Conservation (phyloP, 768 basidiomycete genomes). For the Kwoniella heveanensis region DNA sequence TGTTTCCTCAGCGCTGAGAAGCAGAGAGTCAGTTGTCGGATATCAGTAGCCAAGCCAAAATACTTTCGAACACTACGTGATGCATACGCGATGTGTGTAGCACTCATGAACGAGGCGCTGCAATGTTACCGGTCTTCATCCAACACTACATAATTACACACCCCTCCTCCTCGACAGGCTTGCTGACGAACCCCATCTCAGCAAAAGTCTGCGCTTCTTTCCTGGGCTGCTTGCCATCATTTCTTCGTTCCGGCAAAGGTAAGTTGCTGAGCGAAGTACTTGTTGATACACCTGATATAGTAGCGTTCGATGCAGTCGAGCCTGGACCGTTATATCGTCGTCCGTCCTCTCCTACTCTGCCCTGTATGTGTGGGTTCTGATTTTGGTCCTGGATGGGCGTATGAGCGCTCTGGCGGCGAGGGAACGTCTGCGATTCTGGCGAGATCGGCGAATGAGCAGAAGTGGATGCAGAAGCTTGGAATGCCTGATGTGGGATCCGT, state of each 20-base stretch:
- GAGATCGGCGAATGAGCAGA: background rate
- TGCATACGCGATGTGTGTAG: too few species aligned
- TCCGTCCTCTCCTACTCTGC: background rate
- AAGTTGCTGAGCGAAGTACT: slow-evolving; percentile 15
- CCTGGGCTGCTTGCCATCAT: slow-evolving; percentile 20
- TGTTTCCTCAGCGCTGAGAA: too few species aligned
- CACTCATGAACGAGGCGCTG: too few species aligned
- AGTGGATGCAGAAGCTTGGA: background rate
- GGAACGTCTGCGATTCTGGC: slow-evolving; percentile 16
- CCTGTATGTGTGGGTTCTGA: background rate
- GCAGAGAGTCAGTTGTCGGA: too few species aligned
- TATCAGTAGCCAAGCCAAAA: too few species aligned
- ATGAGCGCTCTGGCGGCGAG: slow-evolving; percentile 1
- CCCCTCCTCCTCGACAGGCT: slow-evolving; percentile 75
- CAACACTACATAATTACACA: slow-evolving; percentile 88
- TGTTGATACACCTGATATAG: slow-evolving; percentile 1
- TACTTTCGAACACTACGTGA: too few species aligned
- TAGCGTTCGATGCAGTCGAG: background rate
- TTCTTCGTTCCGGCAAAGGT: slow-evolving; percentile 16
- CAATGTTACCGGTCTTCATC: too few species aligned
- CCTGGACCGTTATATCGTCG: slow-evolving; percentile 5
- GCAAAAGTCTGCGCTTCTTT: slow-evolving; percentile 77
- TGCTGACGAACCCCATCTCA: slow-evolving; percentile 87
- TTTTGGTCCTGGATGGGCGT: background rate
- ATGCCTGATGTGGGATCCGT: slow-evolving; percentile 22